Evolutionary conservation across 2,329 filamentous ascomycete genomes (phyloP).

Genomic region (Neopestalotiopsis sp.): DNA sequence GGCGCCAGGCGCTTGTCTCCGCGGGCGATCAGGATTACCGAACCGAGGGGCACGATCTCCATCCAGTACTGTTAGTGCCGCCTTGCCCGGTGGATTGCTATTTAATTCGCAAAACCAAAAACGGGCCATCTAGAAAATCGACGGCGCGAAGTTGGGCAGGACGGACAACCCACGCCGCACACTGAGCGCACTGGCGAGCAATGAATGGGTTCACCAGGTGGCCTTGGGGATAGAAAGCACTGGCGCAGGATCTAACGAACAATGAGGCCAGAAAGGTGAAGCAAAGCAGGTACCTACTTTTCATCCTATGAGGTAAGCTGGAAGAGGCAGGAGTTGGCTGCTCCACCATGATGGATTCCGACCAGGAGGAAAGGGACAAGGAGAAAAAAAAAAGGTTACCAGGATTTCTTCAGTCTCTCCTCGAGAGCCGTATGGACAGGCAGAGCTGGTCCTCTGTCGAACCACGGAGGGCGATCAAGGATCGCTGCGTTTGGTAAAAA

Average conservation of each 20-base stretch:
- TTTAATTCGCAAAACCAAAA: background rate
- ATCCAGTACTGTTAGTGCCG: background rate
- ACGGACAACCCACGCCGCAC: background rate
- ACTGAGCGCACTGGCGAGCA: background rate
- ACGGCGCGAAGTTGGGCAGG: slow-evolving; percentile 3
- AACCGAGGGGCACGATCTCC: background rate
- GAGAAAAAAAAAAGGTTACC: background rate
- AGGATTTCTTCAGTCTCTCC: background rate
- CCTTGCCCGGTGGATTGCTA: background rate
- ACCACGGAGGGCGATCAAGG: slow-evolving; percentile 16
- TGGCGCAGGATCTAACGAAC: background rate
- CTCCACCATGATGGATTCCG: slow-evolving; percentile 5
- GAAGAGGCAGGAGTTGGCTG: slow-evolving; percentile 9
- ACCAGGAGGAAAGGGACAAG: background rate
- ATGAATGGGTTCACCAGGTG: background rate
- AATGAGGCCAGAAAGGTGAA: background rate
- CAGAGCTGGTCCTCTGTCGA: slow-evolving; percentile 6
- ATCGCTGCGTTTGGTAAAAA: slow-evolving; percentile 18
- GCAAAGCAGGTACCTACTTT: background rate
- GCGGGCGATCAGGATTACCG: slow-evolving; percentile 20
- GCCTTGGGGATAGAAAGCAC: background rate
- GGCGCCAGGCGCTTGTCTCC: slow-evolving; percentile 26
- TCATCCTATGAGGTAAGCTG: slow-evolving; percentile 1
- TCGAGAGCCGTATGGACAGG: slow-evolving; percentile 1
- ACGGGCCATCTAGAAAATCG: background rate